These are phyloP conservation scores for Albizia julibrissin DNA, from an alignment of 306 rosid species.

Conservation along the genomic window DNA sequence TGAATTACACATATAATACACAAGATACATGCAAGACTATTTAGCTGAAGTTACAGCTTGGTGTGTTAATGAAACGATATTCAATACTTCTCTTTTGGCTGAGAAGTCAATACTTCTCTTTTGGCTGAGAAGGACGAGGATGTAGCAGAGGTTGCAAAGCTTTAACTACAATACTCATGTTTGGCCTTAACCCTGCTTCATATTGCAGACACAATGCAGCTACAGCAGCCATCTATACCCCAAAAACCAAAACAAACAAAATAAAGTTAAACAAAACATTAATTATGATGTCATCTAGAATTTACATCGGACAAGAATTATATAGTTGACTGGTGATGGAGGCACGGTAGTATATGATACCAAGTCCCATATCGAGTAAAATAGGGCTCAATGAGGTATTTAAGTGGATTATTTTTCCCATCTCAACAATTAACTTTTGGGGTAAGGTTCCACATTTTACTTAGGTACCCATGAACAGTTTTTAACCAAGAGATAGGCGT, in stretches of 20 bases:
- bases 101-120: slow-evolving; percentile 40
- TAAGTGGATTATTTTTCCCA: too few relatives aligned
- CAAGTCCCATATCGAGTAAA: too few relatives aligned
- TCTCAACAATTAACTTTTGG: too few relatives aligned
- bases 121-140: slow-evolving; percentile 51
- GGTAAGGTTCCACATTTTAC: too few relatives aligned
- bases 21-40: not conserved
- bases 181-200: slow-evolving; percentile 80
- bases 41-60: not conserved
- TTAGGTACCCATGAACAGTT: not conserved
- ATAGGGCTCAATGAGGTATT: too few relatives aligned
- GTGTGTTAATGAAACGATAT: slow-evolving; percentile 33
- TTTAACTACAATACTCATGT: slow-evolving; percentile 76
- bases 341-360: too few relatives aligned
- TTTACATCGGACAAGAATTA: not conserved
- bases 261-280: not conserved
- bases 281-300: not conserved
- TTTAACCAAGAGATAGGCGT: not conserved
- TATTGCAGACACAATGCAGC: slow-evolving; percentile 81
- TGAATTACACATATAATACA: not conserved
- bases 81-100: slow-evolving; percentile 39
- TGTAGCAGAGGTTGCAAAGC: slow-evolving; percentile 68
- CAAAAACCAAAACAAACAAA: slow-evolving; percentile 4
- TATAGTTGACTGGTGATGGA: not conserved
- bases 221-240: slow-evolving; percentile 71